Evolutionary conservation across 371 early-diverging fungal genomes (phyloP).

Genomic region (Saksenaea oblongispora): DNA sequence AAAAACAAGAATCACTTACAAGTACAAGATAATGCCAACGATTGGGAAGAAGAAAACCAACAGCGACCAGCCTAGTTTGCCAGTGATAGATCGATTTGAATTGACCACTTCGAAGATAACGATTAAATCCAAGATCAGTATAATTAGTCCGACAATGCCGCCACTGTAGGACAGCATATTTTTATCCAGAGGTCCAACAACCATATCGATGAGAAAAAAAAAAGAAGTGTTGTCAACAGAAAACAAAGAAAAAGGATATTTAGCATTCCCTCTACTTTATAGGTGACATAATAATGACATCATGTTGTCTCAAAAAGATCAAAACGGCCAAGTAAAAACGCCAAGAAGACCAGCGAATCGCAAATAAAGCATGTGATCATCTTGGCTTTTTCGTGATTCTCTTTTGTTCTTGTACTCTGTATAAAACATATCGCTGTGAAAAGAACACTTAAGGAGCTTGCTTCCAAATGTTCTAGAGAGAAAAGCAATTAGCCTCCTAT

Average conservation of each 20-base stretch:
- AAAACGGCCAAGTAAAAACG: too few species aligned
- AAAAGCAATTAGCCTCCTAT: too few species aligned
- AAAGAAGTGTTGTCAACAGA: background rate
- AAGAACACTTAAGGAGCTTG: too few species aligned
- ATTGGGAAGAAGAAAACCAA: constrained; percentile 67
- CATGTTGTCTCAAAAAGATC: background rate
- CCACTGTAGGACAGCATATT: constrained; percentile 50
- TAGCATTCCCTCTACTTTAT: background rate
- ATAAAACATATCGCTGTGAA: too few species aligned
- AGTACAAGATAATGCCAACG: constrained; percentile 59
- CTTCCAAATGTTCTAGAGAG: too few species aligned
- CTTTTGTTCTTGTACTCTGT: too few species aligned
- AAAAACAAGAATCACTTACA: constrained; percentile 47
- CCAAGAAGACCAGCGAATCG: too few species aligned
- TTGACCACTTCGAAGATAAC: constrained; percentile 64
- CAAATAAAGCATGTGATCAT: too few species aligned
- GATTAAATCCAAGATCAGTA: constrained; percentile 60
- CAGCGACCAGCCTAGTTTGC: constrained; percentile 60
- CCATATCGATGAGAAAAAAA: constrained; percentile 5
- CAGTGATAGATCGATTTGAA: constrained; percentile 50
- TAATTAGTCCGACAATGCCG: constrained; percentile 50
- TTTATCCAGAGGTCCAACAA: constrained; percentile 22
- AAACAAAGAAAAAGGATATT: background rate
- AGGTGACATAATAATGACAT: background rate
- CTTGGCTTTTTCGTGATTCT: too few species aligned